Percentiles rank a stretch among this genome's conserved stretches.
phyloP scores from a whole-genome alignment of 2,329 filamentous ascomycete species.

The Ascochyta lentis region DNA sequence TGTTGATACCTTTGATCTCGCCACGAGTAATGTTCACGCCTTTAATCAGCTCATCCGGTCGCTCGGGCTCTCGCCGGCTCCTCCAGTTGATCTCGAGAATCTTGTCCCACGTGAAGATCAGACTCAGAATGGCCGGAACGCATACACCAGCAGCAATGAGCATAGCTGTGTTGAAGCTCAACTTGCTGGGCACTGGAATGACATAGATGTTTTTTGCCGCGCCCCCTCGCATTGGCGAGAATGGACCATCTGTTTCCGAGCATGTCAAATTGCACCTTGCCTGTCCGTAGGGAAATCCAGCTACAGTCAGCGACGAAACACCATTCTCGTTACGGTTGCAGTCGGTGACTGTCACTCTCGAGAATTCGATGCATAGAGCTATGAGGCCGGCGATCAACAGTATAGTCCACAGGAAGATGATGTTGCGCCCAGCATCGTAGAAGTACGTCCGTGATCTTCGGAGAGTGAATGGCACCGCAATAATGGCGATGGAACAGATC shows the following conservation, averaged over 20 bases:
- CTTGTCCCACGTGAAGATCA: constrained; percentile 69
- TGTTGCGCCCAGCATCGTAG: constrained; percentile 66
- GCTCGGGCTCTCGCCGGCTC: constrained; percentile 48
- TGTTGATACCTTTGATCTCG: constrained; percentile 56
- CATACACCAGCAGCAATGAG: constrained; percentile 70
- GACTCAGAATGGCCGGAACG: constrained; percentile 67
- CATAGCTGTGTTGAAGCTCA: constrained; percentile 66
- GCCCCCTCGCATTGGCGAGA: constrained; percentile 62
- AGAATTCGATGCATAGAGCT: constrained; percentile 70
- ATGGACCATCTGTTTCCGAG: constrained; percentile 54
- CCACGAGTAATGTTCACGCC: constrained; percentile 62
- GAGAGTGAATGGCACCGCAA: constrained; percentile 69
- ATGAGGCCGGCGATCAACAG: constrained; percentile 66
- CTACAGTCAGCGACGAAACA: constrained; percentile 46
- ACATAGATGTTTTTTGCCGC: constrained; percentile 68
- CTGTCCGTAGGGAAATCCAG: constrained; percentile 55
- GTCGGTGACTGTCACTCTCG: constrained; percentile 55
- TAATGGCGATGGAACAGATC: constrained; percentile 68
- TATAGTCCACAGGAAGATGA: constrained; percentile 71
- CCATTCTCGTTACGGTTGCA: constrained; percentile 55
- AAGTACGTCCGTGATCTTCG: constrained; percentile 69
- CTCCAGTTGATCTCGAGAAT: constrained; percentile 69
- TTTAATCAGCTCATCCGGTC: constrained; percentile 53
- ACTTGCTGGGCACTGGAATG: constrained; percentile 61
- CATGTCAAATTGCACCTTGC: constrained; percentile 58